Evolutionary conservation across 192 early-diverging fungal genomes (phyloP).

Genomic region (Coemansia sp.): DNA sequence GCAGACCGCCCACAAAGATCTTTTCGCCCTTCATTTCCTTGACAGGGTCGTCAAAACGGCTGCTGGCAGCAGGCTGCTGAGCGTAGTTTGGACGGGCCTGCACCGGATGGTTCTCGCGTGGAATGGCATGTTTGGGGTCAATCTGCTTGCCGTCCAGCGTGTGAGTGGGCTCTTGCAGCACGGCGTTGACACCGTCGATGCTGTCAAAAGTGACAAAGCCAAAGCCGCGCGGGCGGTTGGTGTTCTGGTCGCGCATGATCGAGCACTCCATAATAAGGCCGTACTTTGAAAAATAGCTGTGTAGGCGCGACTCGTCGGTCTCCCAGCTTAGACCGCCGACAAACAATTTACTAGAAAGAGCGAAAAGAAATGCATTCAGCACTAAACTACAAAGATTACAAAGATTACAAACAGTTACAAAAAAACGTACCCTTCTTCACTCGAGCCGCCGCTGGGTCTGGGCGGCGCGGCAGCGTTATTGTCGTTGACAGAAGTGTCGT

Average conservation of each 20-base stretch:
- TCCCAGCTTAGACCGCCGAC: slow-evolving; percentile 87
- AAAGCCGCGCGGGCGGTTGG: slow-evolving; percentile 89
- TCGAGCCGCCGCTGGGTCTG: slow-evolving; percentile 8
- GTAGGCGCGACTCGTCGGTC: slow-evolving; percentile 82
- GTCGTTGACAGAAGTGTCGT: too few species aligned
- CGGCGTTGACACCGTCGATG: slow-evolving; percentile 72
- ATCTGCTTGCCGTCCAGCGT: slow-evolving; percentile 67
- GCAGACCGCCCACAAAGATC: slow-evolving; percentile 91
- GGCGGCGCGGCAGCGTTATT: not conserved
- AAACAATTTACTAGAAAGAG: slow-evolving; percentile 76
- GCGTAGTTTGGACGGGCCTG: slow-evolving; percentile 11
- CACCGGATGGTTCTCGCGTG: slow-evolving; percentile 32
- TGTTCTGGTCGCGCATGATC: slow-evolving; percentile 81
- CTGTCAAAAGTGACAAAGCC: slow-evolving; percentile 92
- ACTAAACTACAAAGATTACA: slow-evolving; percentile 3
- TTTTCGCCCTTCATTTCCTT: slow-evolving; percentile 59
- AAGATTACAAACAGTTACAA: slow-evolving; percentile 15
- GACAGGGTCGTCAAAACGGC: slow-evolving; percentile 17
- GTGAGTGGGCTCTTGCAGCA: slow-evolving; percentile 67
- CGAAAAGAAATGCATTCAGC: slow-evolving; percentile 1
- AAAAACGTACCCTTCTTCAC: slow-evolving; percentile 49
- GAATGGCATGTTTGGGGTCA: slow-evolving; percentile 55
- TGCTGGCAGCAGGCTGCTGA: not conserved
- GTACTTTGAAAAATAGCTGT: slow-evolving; percentile 82
- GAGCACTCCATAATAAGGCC: slow-evolving; percentile 82